Conservation (phyloP, 441 rosid species). For the Pelargonium cotyledonis region DNA sequence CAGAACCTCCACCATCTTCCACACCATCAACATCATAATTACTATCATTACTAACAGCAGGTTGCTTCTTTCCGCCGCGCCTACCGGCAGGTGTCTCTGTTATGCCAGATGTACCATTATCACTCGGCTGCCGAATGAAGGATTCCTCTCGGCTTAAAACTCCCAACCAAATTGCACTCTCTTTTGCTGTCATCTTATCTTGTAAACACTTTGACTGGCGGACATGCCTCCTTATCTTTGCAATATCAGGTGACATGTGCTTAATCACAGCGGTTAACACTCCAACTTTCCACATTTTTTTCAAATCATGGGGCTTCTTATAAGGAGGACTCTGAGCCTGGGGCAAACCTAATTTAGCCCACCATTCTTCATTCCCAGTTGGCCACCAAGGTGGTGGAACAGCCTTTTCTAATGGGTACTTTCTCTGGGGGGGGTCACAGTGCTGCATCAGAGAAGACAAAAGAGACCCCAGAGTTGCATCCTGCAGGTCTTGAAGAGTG, state of each 20-base stretch:
- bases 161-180: constrained; percentile 95
- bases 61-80: constrained; percentile 39
- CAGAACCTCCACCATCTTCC: constrained; percentile 59
- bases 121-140: constrained; percentile 63
- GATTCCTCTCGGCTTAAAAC: constrained; percentile 85
- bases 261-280: constrained; percentile 94
- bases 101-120: constrained; percentile 76
- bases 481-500: constrained; percentile 84
- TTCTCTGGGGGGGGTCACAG: constrained; percentile 95
- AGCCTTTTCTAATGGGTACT: constrained; percentile 88
- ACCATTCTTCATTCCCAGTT: constrained; percentile 86
- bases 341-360: constrained; percentile 61
- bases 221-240: constrained; percentile 84
- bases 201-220: constrained; percentile 98
- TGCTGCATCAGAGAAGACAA: constrained; percentile 97
- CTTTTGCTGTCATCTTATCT: constrained; percentile 99
- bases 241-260: constrained; percentile 94
- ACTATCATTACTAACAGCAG: constrained; percentile 54
- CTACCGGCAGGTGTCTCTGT: constrained; percentile 52
- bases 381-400: constrained; percentile 99
- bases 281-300: constrained; percentile 98
- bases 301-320: constrained; percentile 91
- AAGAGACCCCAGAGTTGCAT: constrained; percentile 89
- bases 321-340: constrained; percentile 73
- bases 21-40: constrained; percentile 69